These are phyloP conservation scores for Triticum monococcum DNA, from an alignment of 176 grass and related monocot genomes.

Conservation along the genomic window DNA sequence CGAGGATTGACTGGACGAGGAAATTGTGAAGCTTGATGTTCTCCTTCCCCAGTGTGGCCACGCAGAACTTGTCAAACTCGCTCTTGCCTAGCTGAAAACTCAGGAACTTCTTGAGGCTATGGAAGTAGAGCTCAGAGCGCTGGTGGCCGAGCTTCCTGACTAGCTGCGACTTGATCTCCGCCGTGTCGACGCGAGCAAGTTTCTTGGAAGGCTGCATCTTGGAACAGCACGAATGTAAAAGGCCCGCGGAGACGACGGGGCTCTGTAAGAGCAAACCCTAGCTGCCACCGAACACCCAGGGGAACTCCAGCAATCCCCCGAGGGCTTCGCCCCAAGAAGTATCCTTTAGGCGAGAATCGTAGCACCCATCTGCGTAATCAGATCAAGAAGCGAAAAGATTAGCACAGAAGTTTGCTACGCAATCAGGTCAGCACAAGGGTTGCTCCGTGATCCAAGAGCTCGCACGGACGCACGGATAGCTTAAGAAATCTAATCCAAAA, in stretches of 20 bases:
- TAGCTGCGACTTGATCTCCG: slow-evolving; percentile 56
- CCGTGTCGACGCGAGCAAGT: slow-evolving; percentile 46
- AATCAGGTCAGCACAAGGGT: background rate
- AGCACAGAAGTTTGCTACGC: background rate
- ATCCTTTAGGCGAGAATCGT: slow-evolving; percentile 6
- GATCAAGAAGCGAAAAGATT: slow-evolving; percentile 29
- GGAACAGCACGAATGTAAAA: slow-evolving; percentile 33
- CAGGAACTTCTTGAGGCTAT: slow-evolving; percentile 50
- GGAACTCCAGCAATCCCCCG: slow-evolving; percentile 11
- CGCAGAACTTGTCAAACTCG: slow-evolving; percentile 62
- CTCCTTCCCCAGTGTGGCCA: slow-evolving; percentile 53
- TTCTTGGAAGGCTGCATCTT: slow-evolving; percentile 47
- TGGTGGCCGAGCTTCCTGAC: slow-evolving; percentile 49
- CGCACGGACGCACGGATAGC: background rate
- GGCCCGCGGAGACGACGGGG: background rate
- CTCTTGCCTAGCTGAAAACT: slow-evolving; percentile 45
- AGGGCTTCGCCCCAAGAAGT: background rate
- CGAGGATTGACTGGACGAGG: slow-evolving; percentile 55
- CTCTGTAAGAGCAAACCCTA: slow-evolving; percentile 35
- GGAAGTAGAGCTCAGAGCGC: slow-evolving; percentile 54
- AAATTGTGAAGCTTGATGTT: slow-evolving; percentile 66
- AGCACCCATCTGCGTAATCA: slow-evolving; percentile 29
- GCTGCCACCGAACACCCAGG: background rate
- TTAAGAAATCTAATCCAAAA: background rate
- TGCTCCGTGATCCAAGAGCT: background rate